phyloP scores from a whole-genome alignment of 306 rosid genomes.

The Citrullus colocynthis region DNA sequence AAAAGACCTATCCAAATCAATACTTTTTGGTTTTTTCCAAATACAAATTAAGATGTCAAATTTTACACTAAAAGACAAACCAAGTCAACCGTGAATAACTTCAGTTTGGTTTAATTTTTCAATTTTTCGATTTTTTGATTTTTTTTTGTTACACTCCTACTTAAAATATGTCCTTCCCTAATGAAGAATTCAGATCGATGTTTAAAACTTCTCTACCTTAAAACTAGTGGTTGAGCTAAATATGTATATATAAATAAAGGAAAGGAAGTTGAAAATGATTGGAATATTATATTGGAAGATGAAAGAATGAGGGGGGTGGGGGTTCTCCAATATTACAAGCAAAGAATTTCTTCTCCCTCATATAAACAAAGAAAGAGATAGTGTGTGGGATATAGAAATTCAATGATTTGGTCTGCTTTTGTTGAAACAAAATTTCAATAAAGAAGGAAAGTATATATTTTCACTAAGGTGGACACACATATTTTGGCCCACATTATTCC shows the following conservation, averaged over 20 bases:
- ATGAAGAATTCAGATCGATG: too few species aligned
- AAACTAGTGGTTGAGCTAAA: too few species aligned
- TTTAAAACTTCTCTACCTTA: too few species aligned
- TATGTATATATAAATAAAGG: neutral
- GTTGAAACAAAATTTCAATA: conserved; percentile 52
- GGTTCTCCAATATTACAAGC: conserved; percentile 42
- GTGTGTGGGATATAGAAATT: conserved; percentile 13
- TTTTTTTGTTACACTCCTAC: too few species aligned
- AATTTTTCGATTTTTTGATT: too few species aligned
- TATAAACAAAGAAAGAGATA: conserved; percentile 11
- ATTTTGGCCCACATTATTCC: neutral
- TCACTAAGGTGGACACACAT: conserved; percentile 20
- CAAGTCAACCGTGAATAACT: too few species aligned
- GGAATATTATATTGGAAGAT: conserved; percentile 32
- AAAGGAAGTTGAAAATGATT: conserved; percentile 41
- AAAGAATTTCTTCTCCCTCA: conserved; percentile 40
- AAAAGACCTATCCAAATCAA: too few species aligned
- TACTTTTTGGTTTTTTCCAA: too few species aligned
- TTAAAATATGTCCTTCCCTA: too few species aligned
- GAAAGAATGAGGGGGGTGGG: neutral
- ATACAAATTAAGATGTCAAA: too few species aligned
- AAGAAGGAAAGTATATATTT: conserved; percentile 29
- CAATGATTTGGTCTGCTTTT: conserved; percentile 61
- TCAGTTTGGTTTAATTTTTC: too few species aligned
- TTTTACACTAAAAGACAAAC: too few species aligned